Conservation (phyloP, 148 eudicot genomes). For the Chenopodium berlandieri region DNA sequence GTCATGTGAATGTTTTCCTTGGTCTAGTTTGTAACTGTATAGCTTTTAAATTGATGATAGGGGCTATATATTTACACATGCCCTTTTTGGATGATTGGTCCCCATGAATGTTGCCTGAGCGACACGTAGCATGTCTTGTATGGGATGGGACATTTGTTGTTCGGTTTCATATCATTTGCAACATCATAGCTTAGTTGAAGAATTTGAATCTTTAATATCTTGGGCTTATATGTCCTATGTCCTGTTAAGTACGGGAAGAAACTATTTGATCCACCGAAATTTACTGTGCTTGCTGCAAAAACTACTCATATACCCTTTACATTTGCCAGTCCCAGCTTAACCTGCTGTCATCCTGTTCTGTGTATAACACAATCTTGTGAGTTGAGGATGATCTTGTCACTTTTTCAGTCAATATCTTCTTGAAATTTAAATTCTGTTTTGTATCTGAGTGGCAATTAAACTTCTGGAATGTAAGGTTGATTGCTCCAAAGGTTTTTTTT, state of each 20-base stretch:
- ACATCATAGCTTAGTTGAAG: not conserved
- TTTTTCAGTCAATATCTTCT: not conserved
- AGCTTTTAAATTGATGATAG: not conserved
- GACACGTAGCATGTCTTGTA: not conserved
- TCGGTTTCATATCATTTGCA: not conserved
- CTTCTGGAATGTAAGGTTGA: slow-evolving; percentile 6
- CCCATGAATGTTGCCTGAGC: not conserved
- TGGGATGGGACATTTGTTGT: not conserved
- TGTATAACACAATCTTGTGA: not conserved
- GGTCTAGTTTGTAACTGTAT: not conserved
- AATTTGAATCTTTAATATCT: not conserved
- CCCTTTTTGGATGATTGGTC: not conserved
- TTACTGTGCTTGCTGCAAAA: not conserved
- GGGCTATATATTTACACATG: not conserved
- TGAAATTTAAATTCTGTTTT: slow-evolving; percentile 6
- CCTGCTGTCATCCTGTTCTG: not conserved
- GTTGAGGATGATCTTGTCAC: not conserved
- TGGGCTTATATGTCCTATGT: not conserved
- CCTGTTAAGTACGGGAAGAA: not conserved
- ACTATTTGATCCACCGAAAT: not conserved
- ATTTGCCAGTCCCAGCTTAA: not conserved
- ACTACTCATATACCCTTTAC: not conserved
- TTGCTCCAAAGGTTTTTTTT: not conserved
- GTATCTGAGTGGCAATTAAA: not conserved
- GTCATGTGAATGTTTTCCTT: not conserved